Percentiles rank a stretch among this genome's conserved stretches.
Conservation (phyloP, 2,329 filamentous ascomycete species). For the Xylaria digitata region DNA sequence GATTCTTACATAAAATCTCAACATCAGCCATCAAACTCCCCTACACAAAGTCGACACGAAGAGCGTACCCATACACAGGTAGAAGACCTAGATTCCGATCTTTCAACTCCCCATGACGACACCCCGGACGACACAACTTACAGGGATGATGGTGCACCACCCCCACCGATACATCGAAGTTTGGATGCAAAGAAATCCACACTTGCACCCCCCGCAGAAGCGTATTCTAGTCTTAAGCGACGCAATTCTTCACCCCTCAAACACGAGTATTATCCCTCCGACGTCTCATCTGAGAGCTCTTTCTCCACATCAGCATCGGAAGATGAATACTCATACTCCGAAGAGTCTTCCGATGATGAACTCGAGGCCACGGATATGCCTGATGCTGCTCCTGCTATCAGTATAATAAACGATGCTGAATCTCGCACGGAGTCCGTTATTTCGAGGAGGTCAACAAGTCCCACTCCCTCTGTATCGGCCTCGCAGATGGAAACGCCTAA, state of each 20-base stretch:
- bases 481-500: conserved; percentile 74
- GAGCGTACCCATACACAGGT: conserved; percentile 45
- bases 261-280: conserved; percentile 94
- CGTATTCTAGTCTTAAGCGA: conserved; percentile 66
- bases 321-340: conserved; percentile 63
- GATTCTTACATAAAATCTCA: conserved; percentile 46
- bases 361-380: conserved; percentile 70
- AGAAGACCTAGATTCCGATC: conserved; percentile 55
- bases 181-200: conserved; percentile 54
- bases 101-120: conserved; percentile 51
- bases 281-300: conserved; percentile 63
- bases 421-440: conserved; percentile 55
- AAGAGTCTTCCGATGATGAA: conserved; percentile 63
- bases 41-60: conserved; percentile 32
- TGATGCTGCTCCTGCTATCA: conserved; percentile 68
- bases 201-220: conserved; percentile 61
- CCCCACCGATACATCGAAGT: conserved; percentile 65
- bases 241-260: conserved; percentile 93
- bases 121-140: conserved; percentile 52
- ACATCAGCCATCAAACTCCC: conserved; percentile 33
- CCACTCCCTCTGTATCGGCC: conserved; percentile 83
- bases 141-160: conserved; percentile 66
- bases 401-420: conserved; percentile 58
- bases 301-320: conserved; percentile 47
- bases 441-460: conserved; percentile 62